Conservation (phyloP, 306 rosid genomes). For the Abrus precatorius region DNA sequence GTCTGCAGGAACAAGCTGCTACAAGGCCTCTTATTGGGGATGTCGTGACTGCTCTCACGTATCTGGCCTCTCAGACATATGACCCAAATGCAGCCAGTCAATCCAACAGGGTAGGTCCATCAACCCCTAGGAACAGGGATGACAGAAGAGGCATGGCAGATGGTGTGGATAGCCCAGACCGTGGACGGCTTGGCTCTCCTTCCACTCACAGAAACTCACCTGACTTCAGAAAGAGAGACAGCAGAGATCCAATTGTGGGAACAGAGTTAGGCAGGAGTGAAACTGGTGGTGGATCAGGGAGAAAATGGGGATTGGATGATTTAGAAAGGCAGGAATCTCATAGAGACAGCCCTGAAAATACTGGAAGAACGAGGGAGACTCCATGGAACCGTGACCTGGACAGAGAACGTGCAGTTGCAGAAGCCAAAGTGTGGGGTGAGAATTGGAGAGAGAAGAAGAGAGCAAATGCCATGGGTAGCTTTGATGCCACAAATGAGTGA, state of each 20-base stretch:
- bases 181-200: slow-evolving; percentile 75
- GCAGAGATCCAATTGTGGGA: slow-evolving; percentile 62
- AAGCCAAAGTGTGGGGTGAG: slow-evolving; percentile 96
- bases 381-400: slow-evolving; percentile 91
- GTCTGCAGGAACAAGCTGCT: slow-evolving; percentile 96
- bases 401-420: slow-evolving; percentile 96
- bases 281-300: slow-evolving; percentile 83
- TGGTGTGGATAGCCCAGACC: slow-evolving; percentile 85
- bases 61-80: slow-evolving; percentile 89
- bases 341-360: slow-evolving; percentile 82
- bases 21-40: slow-evolving; percentile 96
- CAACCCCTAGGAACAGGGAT: slow-evolving; percentile 84
- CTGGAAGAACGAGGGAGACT: slow-evolving; percentile 83
- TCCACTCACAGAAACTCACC: slow-evolving; percentile 81
- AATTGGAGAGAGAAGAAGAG: slow-evolving; percentile 95
- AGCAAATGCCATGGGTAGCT: slow-evolving; percentile 82
- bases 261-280: slow-evolving; percentile 69
- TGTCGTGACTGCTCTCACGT: slow-evolving; percentile 95
- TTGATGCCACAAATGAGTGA: slow-evolving; percentile 87
- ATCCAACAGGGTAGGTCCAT: slow-evolving; percentile 73
- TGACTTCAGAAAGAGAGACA: slow-evolving; percentile 75
- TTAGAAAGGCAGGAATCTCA: slow-evolving; percentile 75
- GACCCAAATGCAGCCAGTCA: slow-evolving; percentile 73
- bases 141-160: slow-evolving; percentile 77
- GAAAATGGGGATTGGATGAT: slow-evolving; percentile 86